These are phyloP conservation scores for Aspergillus calidoustus DNA, from an alignment of 2,329 filamentous ascomycete species.

Conservation along the genomic window DNA sequence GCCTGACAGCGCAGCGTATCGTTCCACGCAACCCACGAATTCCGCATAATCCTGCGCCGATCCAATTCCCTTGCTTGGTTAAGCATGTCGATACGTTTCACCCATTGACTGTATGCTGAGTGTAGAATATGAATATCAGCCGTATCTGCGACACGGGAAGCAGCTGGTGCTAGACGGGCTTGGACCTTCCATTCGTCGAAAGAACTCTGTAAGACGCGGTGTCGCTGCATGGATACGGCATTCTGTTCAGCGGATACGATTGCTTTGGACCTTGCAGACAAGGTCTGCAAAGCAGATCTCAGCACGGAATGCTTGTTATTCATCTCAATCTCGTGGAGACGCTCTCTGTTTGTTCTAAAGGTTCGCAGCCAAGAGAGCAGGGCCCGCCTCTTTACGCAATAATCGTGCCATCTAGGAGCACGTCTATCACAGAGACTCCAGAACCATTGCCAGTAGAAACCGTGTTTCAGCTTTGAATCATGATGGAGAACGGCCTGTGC, in stretches of 20 bases:
- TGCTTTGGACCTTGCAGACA: slow-evolving; percentile 38
- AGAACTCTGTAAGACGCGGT: slow-evolving; percentile 40
- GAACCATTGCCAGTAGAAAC: slow-evolving; percentile 49
- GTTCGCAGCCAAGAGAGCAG: slow-evolving; percentile 47
- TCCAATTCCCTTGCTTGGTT: slow-evolving; percentile 56
- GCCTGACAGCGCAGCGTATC: slow-evolving; percentile 61
- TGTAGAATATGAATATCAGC: slow-evolving; percentile 52
- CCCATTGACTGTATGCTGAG: slow-evolving; percentile 56
- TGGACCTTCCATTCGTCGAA: slow-evolving; percentile 50
- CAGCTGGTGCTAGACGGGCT: slow-evolving; percentile 48
- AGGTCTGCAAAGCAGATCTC: slow-evolving; percentile 37
- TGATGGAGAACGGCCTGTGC: slow-evolving; percentile 37
- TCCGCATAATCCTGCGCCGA: slow-evolving; percentile 57
- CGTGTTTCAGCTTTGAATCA: slow-evolving; percentile 35
- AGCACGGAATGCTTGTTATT: slow-evolving; percentile 35
- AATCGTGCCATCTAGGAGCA: slow-evolving; percentile 49
- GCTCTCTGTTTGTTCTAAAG: slow-evolving; percentile 46
- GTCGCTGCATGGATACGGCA: slow-evolving; percentile 37
- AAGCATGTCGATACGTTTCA: slow-evolving; percentile 48
- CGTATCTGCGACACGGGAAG: slow-evolving; percentile 48
- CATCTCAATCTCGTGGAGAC: slow-evolving; percentile 43
- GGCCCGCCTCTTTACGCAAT: slow-evolving; percentile 46
- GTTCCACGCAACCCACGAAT: slow-evolving; percentile 66
- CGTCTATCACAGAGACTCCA: slow-evolving; percentile 50
- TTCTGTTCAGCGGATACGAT: slow-evolving; percentile 34